Conservation (phyloP, 1,139 yeast species). For the Suhomyces kunorum region DNA sequence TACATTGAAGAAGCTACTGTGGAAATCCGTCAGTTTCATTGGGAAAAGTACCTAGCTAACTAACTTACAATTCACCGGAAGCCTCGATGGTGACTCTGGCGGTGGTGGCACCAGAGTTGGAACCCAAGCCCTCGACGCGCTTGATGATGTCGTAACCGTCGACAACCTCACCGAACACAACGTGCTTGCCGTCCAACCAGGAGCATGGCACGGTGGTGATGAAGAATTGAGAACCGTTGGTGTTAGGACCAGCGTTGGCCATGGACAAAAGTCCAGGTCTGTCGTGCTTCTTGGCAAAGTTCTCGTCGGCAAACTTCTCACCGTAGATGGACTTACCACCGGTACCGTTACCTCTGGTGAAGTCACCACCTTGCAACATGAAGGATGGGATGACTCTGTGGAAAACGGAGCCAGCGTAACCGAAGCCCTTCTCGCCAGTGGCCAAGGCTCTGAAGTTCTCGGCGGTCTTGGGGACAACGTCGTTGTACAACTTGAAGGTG, state of each 20-base stretch:
- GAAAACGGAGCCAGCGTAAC: conserved; percentile 89
- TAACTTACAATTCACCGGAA: conserved; percentile 74
- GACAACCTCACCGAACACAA: conserved; percentile 94
- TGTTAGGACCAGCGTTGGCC: conserved; percentile 99
- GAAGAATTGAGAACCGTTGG: conserved; percentile 99
- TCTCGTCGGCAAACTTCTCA: conserved; percentile 92
- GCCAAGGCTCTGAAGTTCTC: conserved; percentile 97
- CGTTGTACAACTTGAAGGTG: conserved; percentile 82
- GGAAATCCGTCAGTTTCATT: conserved; percentile 1
- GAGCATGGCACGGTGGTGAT: conserved; percentile 94
- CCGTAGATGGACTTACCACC: conserved; percentile 99
- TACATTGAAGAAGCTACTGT: background rate
- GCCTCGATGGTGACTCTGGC: conserved; percentile 77
- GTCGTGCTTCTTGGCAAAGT: conserved; percentile 82
- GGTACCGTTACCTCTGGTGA: conserved; percentile 91
- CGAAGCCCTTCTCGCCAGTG: conserved; percentile 98
- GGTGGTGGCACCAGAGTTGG: conserved; percentile 79
- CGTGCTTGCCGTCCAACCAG: conserved; percentile 99
- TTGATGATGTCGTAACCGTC: conserved; percentile 91
- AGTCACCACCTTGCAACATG: conserved; percentile 99
- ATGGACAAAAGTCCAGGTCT: conserved; percentile 94
- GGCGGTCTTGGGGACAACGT: conserved; percentile 96
- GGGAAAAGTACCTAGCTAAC: conserved; percentile 3
- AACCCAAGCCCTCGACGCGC: conserved; percentile 86
- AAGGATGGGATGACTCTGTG: conserved; percentile 98